These are phyloP conservation scores for Beta vulgaris DNA, from an alignment of 148 eudicot genomes.

Conservation along the genomic window DNA sequence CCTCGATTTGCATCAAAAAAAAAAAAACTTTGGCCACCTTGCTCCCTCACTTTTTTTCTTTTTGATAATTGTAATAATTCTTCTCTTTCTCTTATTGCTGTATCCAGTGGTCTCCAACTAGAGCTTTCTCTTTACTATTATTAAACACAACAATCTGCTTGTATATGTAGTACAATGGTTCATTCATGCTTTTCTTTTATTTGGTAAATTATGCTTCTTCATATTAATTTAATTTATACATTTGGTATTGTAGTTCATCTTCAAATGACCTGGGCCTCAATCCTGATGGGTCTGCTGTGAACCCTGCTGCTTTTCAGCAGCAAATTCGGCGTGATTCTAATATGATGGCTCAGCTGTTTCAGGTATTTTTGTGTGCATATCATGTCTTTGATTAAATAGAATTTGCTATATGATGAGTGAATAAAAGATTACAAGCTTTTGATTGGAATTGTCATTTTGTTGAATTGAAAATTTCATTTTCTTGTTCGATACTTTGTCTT, in stretches of 20 bases:
- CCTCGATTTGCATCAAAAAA: no score
- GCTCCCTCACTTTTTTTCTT: no score
- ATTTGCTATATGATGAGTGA: background rate
- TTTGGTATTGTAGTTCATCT: slow-evolving; percentile 42
- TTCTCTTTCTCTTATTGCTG: no score
- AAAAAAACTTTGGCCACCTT: no score
- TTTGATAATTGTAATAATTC: no score
- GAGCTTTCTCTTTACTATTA: no score
- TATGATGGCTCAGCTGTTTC: slow-evolving; percentile 78
- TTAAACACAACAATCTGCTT: no score
- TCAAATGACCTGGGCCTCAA: slow-evolving; percentile 49
- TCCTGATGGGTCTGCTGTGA: slow-evolving; percentile 96
- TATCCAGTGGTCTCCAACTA: no score
- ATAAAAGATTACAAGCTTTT: background rate
- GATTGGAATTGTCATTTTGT: background rate
- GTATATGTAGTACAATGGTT: no score
- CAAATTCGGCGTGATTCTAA: slow-evolving; percentile 71
- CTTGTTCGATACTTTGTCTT: background rate
- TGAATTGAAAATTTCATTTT: background rate
- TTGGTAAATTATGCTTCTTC: background rate
- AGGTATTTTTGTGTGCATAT: slow-evolving; percentile 40
- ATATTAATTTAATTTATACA: background rate
- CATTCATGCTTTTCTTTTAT: no score
- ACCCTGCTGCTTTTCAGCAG: slow-evolving; percentile 92
- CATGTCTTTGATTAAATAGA: background rate